Percentiles rank a stretch among this genome's conserved stretches.
Conservation (phyloP, 2,329 filamentous ascomycete species). For the Salinomyces thailandicus region DNA sequence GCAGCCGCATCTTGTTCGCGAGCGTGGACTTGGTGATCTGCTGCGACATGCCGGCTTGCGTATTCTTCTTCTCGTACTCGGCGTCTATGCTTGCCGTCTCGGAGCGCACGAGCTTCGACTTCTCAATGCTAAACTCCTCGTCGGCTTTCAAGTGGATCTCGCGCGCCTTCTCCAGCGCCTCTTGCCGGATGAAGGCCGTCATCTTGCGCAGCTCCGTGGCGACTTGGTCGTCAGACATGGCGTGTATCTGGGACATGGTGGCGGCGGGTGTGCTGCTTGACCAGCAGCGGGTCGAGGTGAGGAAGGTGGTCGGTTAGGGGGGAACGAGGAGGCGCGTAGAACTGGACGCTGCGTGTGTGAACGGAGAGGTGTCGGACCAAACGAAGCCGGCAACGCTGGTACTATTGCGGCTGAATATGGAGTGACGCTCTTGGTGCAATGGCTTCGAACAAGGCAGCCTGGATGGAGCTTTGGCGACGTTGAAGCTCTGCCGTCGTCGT, state of each 20-base stretch:
- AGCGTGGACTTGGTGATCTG: constrained; percentile 96
- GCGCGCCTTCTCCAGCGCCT: constrained; percentile 90
- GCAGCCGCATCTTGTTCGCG: constrained; percentile 88
- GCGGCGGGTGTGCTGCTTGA: constrained; percentile 1
- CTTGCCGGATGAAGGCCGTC: constrained; percentile 99
- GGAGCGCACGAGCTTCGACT: constrained; percentile 94
- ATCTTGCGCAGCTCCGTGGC: constrained; percentile 98
- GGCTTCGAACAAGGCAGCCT: too few species aligned
- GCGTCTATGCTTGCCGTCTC: constrained; percentile 88
- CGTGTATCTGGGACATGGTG: constrained; percentile 85
- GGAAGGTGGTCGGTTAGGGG: background rate
- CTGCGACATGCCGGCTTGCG: constrained; percentile 95
- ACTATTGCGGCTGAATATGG: too few species aligned
- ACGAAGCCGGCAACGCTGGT: too few species aligned
- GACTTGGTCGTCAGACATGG: constrained; percentile 96
- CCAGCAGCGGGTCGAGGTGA: background rate
- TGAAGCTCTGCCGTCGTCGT: background rate
- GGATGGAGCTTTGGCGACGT: background rate
- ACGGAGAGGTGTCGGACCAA: too few species aligned
- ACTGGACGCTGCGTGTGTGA: too few species aligned
- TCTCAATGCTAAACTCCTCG: constrained; percentile 98
- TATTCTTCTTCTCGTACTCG: constrained; percentile 97
- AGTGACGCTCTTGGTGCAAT: too few species aligned
- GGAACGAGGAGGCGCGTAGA: too few species aligned
- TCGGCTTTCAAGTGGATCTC: constrained; percentile 98